Conservation (phyloP, 176 grass and related monocot species). For the Luzula sylvatica region DNA sequence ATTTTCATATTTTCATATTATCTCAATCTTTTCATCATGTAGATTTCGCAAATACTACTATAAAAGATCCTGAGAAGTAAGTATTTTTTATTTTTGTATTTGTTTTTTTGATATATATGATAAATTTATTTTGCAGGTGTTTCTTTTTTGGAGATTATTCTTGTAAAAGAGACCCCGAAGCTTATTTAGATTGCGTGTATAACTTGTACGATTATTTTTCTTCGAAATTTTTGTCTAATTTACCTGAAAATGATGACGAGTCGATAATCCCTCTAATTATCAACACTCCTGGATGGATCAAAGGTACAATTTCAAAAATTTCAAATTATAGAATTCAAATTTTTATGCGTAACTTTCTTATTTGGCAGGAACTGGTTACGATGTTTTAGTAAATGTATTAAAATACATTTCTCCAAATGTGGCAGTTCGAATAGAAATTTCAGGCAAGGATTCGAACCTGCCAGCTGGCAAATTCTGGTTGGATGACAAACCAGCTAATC, state of each 20-base stretch:
- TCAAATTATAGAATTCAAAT: conserved; percentile 4
- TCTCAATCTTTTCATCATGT: conserved; percentile 15
- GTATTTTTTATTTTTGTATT: not conserved
- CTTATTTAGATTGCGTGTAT: conserved; percentile 54
- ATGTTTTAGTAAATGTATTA: conserved; percentile 88
- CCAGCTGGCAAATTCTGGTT: conserved; percentile 80
- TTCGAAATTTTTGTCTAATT: conserved; percentile 26
- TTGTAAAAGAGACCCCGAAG: conserved; percentile 83
- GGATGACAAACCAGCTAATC: conserved; percentile 23
- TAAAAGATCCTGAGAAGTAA: conserved; percentile 45
- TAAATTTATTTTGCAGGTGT: conserved; percentile 25
- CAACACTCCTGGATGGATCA: conserved; percentile 50
- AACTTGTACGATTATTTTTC: conserved; percentile 60
- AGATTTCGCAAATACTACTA: conserved; percentile 48
- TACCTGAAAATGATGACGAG: conserved; percentile 14
- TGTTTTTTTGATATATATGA: not conserved
- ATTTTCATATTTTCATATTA: not conserved
- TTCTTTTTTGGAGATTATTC: conserved; percentile 83
- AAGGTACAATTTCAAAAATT: conserved; percentile 39
- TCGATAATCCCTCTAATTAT: conserved; percentile 19
- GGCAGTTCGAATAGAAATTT: conserved; percentile 67
- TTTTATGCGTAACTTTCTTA: conserved; percentile 8
- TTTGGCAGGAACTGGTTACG: conserved; percentile 75
- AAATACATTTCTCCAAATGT: conserved; percentile 66
- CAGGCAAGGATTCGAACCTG: conserved; percentile 62